Conservation (phyloP, 805 yeast genomes). For the Spathaspora sp. region DNA sequence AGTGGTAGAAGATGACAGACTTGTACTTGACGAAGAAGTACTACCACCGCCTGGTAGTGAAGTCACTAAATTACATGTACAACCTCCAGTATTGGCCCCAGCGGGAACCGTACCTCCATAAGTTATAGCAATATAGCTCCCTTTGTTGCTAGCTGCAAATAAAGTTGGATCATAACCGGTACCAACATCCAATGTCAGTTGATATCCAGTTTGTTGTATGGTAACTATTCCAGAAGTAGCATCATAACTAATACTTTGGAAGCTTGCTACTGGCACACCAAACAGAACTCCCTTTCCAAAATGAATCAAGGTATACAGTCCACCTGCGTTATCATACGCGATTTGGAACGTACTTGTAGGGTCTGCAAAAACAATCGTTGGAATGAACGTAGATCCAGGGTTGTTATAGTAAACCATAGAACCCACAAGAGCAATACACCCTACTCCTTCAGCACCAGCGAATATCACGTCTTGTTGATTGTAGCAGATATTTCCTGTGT, state of each 20-base stretch:
- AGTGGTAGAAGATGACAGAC: not conserved
- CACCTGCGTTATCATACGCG: not conserved
- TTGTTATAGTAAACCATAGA: not conserved
- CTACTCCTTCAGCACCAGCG: not conserved
- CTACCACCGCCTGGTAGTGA: not conserved
- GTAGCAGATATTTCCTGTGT: not conserved
- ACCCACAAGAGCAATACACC: not conserved
- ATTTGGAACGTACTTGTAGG: not conserved
- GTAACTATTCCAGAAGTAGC: not conserved
- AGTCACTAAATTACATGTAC: not conserved
- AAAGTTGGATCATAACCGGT: not conserved
- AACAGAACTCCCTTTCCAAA: not conserved
- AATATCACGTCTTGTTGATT: not conserved
- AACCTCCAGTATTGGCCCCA: not conserved
- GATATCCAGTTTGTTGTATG: not conserved
- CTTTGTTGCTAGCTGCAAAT: too few relatives aligned
- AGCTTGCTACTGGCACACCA: not conserved
- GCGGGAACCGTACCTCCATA: not conserved
- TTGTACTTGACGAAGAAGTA: not conserved
- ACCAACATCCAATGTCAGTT: not conserved
- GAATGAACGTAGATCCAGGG: not conserved
- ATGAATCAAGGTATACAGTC: not conserved
- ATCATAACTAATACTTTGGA: not conserved
- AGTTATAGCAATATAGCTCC: too few relatives aligned
- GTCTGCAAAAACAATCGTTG: not conserved